These are phyloP conservation scores for Phytophthora pisi DNA, from an alignment of 352 stramenopile species.

Conservation along the genomic window DNA sequence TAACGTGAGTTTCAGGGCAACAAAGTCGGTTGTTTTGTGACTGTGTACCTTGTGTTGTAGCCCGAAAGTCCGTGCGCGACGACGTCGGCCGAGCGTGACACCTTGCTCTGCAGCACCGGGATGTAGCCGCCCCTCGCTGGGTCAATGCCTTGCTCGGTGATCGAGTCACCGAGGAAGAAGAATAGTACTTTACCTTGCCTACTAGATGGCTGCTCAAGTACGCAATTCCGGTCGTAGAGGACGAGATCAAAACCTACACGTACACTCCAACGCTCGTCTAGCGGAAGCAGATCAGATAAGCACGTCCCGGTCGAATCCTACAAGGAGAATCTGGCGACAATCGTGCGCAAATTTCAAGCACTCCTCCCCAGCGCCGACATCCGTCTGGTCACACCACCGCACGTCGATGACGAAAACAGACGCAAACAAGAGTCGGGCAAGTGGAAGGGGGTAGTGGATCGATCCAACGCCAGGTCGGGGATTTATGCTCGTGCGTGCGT, in stretches of 20 bases:
- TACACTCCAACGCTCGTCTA: slow-evolving; percentile 19
- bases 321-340: slow-evolving; percentile 21
- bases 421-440: background rate
- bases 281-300: slow-evolving; percentile 16
- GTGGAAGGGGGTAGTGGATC: slow-evolving; percentile 3
- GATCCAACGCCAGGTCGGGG: slow-evolving; percentile 24
- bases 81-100: slow-evolving; percentile 37
- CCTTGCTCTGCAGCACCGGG: slow-evolving; percentile 31
- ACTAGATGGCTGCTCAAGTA: slow-evolving; percentile 41
- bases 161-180: slow-evolving; percentile 37
- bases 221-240: slow-evolving; percentile 11
- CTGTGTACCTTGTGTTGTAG: slow-evolving; percentile 31
- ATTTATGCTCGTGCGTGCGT: slow-evolving; percentile 50
- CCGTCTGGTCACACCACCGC: slow-evolving; percentile 44
- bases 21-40: background rate
- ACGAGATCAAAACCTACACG: slow-evolving; percentile 5
- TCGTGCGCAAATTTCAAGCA: slow-evolving; percentile 9
- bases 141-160: slow-evolving; percentile 40
- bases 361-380: slow-evolving; percentile 31
- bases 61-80: slow-evolving; percentile 40
- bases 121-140: slow-evolving; percentile 29
- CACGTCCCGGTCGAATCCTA: slow-evolving; percentile 23
- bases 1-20: background rate
- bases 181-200: background rate
- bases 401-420: slow-evolving; percentile 23